Conservation (phyloP, 1,284 basidiomycete species). For the Porodaedalea pini region DNA sequence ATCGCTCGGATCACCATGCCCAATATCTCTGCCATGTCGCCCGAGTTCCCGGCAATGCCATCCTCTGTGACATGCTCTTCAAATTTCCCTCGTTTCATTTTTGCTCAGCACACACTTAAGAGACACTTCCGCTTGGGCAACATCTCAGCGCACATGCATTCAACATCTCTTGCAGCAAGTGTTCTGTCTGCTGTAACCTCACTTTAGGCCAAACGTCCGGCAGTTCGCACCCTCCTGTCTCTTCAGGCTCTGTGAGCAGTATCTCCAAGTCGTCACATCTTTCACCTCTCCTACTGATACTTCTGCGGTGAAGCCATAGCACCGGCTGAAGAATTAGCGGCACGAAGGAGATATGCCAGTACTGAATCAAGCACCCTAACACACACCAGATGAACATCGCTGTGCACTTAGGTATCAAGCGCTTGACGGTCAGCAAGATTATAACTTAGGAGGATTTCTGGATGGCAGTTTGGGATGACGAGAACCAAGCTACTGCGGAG, state of each 20-base stretch:
- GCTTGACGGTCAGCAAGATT: slow-evolving; percentile 92
- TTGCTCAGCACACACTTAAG: slow-evolving; percentile 17
- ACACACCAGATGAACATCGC: slow-evolving; percentile 82
- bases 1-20: slow-evolving; percentile 9
- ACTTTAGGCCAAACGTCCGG: slow-evolving; percentile 38
- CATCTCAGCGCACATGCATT: slow-evolving; percentile 46
- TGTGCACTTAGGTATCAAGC: slow-evolving; percentile 71
- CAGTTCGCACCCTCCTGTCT: slow-evolving; percentile 25
- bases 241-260: slow-evolving; percentile 20
- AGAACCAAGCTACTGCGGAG: slow-evolving; percentile 55
- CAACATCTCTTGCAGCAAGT: slow-evolving; percentile 60
- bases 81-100: slow-evolving; percentile 26
- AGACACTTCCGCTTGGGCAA: slow-evolving; percentile 42
- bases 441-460: slow-evolving; percentile 81
- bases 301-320: slow-evolving; percentile 53
- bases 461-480: slow-evolving; percentile 63
- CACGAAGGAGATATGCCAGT: slow-evolving; percentile 74
- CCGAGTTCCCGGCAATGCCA: slow-evolving; percentile 15
- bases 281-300: slow-evolving; percentile 16
- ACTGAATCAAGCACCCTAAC: slow-evolving; percentile 58
- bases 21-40: slow-evolving; percentile 11
- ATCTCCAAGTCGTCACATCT: slow-evolving; percentile 11
- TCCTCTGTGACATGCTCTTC: slow-evolving; percentile 21
- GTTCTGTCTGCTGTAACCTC: slow-evolving; percentile 49
- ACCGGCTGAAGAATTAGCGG: slow-evolving; percentile 70